Evolutionary conservation across 148 eudicot species (phyloP), one percentile per base, ranked within the genome.

Genomic region (Polygonum maritimum): DNA sequence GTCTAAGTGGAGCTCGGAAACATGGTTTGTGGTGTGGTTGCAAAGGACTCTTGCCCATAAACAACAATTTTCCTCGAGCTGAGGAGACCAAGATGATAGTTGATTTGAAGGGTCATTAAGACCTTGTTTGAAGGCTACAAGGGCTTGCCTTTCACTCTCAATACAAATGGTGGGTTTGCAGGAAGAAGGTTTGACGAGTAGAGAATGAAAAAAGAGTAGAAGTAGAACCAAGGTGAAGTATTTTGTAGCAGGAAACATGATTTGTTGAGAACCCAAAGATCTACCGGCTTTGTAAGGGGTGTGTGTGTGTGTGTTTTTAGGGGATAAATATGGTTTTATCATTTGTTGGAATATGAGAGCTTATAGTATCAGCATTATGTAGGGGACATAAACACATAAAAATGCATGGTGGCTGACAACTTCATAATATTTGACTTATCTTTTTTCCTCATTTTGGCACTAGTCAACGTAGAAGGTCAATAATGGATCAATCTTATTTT

Each of bases 41-140:
- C 83, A 81, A n/a, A 22, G 2, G 1, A 81, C 75, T 4, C 77
- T 75, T 7, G 49, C 22, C 83, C 83, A 81, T 39, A 44, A n/a
- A 57, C 83, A 81, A 33, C 83, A 77, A 52, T 81, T 77, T 33
- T 41, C 48, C 15, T 71, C 31, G 74, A 45, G 48, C 18, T 41
- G 7, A 16, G 70, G 71, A 11, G 36, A 31, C 82, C 82, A 80
- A 22, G 79, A 80, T 10, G 78, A 57, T 11, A 80, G 60, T 18
- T 19, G 31, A 69, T 71, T 75, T 51, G 1, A 2, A 18, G 80
- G 80, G 40, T 81, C 72, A 6, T 51, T 40, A 1, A 81, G 76
- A 35, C n/a, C 47, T 4, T 71, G 31, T 71, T 71, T 71, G 74
- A 71, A 71, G 74, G 48, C 41, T 36, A 71, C 40, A 15, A 71